Base-by-base conservation (phyloP, 352 stramenopile genomes). In the Phytophthora fragariaefolia region DNA sequence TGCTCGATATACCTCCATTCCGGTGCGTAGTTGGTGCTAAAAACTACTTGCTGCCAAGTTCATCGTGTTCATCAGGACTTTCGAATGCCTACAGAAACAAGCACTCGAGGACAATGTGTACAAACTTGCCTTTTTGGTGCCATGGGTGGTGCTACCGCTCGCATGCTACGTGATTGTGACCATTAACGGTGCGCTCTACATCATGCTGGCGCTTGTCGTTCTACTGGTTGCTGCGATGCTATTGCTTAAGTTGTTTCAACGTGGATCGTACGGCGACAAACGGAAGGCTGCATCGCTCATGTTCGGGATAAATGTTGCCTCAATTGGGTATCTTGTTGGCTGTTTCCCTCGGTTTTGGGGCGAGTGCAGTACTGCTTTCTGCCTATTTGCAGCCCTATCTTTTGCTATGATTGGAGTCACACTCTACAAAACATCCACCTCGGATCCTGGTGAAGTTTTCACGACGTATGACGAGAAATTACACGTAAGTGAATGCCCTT, bases 271-370 rank as follows among this genome's bases (percentile, higher is more conserved):
- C 57, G 81, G 82, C 13, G 78, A 91, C 67, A 92, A 92, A 43
- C 74, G 85, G 24, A 94, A 94, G 51, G 83, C 82, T 8, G 83
- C 83, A 6, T 73, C 80, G 20, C 73, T 92, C 36, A 79, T 92
- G 77, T 85, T 94, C 10, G 86, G 86, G 18, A 66, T 92, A 46
- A 94, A 92, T 40, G 74, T 90, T n/a, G 79, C 82, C 24, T 92
- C 83, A 7, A 83, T 91, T 23, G 76, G 66, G 27, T 91, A 80
- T 69, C 77, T 94, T 58, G 73, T 84, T n/a, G 59, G 57, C 4
- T 71, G 59, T 52, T 87, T 90, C 34, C 69, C 80, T 34, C 28
- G 15, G 12, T 84, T 83, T 20, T 71, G 59, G 6, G 27, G 55
- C 46, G 51, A 76, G 42, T 79, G 76, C 26, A 80, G 73, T 15